Base-by-base conservation (phyloP, 805 yeast species). In the Suhomyces sp. region DNA sequence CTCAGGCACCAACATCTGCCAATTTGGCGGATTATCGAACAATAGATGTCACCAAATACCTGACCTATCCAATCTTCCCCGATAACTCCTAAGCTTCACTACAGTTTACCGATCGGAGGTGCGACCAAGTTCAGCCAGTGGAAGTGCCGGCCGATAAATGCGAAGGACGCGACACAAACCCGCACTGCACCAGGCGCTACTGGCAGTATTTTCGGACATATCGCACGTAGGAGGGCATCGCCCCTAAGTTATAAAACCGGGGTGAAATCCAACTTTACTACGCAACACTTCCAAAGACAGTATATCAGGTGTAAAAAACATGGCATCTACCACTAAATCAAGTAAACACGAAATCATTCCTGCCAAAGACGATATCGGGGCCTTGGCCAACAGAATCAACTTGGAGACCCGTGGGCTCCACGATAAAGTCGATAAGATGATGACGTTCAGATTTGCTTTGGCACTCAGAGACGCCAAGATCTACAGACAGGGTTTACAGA, bases 381-480 rank as follows among this genome's bases (percentile, higher is more conserved):
- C 96, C 6, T 73, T 89, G 48, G 96, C 85, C 45, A 89, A 89
- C 76, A 75, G 96, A 64, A 89, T 89, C 62, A 89, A 89, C 66
- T 64, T 66, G 46, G 85, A 83, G 61, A 89, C 96, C 2, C 76
- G 84, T 55, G 68, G 74, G 15, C 75, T 77, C 25, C 96, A 89
- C 72, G 83, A 85, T 64, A 79, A 79, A 56, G 83, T 89, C 50
- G 82, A 88, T 65, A 85, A 85, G 55, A 69, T 82, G 62, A 83
- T 89, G 71, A 80, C 86, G 12, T 69, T 87, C 43, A 85, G 85
- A 67, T 77, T 89, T 56, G 89, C 90, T 3, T 68, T 88, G 43
- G 96, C 94, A 2, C 69, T 88, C 53, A 80, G 89, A 66, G 92
- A 89, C 65, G 82, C 84, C 45, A 84, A 81, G 56, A 83, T 89